Evolutionary conservation across 2,329 filamentous ascomycete genomes (phyloP).

Genomic region (Pseudogymnoascus verrucosus): DNA sequence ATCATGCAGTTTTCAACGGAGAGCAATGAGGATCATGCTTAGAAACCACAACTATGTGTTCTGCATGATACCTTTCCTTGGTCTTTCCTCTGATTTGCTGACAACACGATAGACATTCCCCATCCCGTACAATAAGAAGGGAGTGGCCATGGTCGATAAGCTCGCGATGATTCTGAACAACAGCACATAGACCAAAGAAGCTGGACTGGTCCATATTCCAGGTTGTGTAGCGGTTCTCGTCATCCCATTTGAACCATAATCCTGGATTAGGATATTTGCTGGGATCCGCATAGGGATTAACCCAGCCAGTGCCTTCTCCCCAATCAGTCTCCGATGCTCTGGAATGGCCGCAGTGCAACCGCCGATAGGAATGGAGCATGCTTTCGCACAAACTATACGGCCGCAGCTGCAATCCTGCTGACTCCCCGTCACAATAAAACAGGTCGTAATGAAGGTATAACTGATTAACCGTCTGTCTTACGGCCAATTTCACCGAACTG

Average conservation of each 20-base stretch:
- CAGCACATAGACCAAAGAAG: not conserved
- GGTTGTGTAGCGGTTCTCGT: not conserved
- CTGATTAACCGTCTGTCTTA: not conserved
- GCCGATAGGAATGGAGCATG: not conserved
- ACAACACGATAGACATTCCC: not conserved
- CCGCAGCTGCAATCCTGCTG: not conserved
- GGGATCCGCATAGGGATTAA: not conserved
- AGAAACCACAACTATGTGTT: not conserved
- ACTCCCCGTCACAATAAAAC: not conserved
- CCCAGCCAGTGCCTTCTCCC: not conserved
- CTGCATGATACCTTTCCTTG: not conserved
- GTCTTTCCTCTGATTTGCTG: not conserved
- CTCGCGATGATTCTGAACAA: not conserved
- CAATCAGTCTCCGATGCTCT: not conserved
- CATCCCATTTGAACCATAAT: not conserved
- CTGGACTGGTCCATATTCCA: not conserved
- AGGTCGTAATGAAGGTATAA: not conserved
- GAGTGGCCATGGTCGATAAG: not conserved
- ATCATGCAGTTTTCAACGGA: not conserved
- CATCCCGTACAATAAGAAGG: not conserved
- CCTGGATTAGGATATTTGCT: not conserved
- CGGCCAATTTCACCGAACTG: not conserved
- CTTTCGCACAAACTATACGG: not conserved
- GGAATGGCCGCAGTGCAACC: not conserved
- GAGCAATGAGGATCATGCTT: not conserved